Percentiles rank a stretch among this genome's conserved stretches.
Evolutionary conservation across 495 filamentous ascomycete species (phyloP).

Genomic region (Arthonia radiata): DNA sequence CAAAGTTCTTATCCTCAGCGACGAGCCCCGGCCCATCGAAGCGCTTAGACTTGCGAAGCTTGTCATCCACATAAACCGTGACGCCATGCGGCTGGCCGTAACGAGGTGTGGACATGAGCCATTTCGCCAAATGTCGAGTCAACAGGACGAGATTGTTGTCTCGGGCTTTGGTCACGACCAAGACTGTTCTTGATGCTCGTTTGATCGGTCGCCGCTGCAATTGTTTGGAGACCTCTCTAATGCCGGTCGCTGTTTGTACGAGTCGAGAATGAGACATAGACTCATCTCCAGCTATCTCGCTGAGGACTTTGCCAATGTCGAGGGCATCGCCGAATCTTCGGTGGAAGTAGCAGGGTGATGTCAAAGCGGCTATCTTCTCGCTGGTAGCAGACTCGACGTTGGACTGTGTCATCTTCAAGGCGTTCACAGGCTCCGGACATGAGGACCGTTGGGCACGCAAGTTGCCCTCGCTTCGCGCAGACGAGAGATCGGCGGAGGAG

Average conservation of each 20-base stretch:
- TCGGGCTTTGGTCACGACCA: constrained; percentile 91
- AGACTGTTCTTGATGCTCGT: constrained; percentile 65
- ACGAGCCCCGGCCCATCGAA: constrained; percentile 57
- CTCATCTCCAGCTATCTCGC: constrained; percentile 79
- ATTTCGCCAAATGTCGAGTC: constrained; percentile 64
- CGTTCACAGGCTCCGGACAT: too few species aligned
- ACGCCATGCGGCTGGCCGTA: constrained; percentile 61
- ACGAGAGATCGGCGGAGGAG: too few species aligned
- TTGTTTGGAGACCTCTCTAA: constrained; percentile 85
- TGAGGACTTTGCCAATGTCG: constrained; percentile 80
- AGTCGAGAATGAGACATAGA: constrained; percentile 77
- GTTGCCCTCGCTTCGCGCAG: too few species aligned
- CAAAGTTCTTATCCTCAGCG: constrained; percentile 41
- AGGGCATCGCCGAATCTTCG: constrained; percentile 88
- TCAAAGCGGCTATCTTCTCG: constrained; percentile 38
- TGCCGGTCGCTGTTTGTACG: constrained; percentile 81
- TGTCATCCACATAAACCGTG: constrained; percentile 85
- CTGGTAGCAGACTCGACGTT: too few species aligned
- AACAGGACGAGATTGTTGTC: constrained; percentile 71
- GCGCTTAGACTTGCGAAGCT: constrained; percentile 61
- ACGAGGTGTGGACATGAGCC: constrained; percentile 62
- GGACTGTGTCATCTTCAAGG: too few species aligned
- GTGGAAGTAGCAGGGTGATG: constrained; percentile 94
- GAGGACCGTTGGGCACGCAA: too few species aligned
- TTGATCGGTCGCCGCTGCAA: constrained; percentile 71